Base-by-base conservation (phyloP, 2,329 filamentous ascomycete species). In the Pezicula carpinea region DNA sequence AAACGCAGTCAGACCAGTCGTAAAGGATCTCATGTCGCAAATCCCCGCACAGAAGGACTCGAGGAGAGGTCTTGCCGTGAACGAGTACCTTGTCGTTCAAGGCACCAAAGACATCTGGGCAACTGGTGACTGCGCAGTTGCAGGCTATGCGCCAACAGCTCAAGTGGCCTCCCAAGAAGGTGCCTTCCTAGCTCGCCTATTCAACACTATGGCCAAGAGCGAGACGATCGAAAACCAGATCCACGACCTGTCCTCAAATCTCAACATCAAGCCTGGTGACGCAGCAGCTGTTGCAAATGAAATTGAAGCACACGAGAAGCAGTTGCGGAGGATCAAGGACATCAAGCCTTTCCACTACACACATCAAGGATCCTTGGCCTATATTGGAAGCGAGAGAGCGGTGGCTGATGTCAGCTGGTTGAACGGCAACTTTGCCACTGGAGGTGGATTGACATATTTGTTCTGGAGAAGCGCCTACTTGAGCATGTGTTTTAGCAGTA, bases 401-500 rank as follows among this genome's bases (percentile, higher is more conserved):
- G 93, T 99, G 49, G 93, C 93, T 53, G 93, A 99, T 71, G 89
- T 99, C 63, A 88, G 83, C 66, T 99, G 93, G 92, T 83, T 95
- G 74, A 95, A 93, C 63, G 93, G 93, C 57, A 99, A 97, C 75
- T 80, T 99, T 60, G 92, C 93, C 52, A 89, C 85, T 39, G 93
- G 92, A 65, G 93, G 93, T 66, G 89, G 86, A 62, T 75, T 97
- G 71, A 99, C 93, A 47, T 99, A 95, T 74, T 80, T 96, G 58
- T 99, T 99, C 82, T 99, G 93, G 93, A 82, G 91, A 67, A 95
- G 88, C 65, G 93, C 92, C 46, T 99, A 99, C 70, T 76, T 99
- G 68, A 96, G 89, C 78, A 99, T 99, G 93, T 96, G 92, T 82
- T 99, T 99, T 71, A 97, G 91, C 83, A 91, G 89, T 93, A 80